Conservation (phyloP, 305 asterid species). For the Salvia sclarea region DNA sequence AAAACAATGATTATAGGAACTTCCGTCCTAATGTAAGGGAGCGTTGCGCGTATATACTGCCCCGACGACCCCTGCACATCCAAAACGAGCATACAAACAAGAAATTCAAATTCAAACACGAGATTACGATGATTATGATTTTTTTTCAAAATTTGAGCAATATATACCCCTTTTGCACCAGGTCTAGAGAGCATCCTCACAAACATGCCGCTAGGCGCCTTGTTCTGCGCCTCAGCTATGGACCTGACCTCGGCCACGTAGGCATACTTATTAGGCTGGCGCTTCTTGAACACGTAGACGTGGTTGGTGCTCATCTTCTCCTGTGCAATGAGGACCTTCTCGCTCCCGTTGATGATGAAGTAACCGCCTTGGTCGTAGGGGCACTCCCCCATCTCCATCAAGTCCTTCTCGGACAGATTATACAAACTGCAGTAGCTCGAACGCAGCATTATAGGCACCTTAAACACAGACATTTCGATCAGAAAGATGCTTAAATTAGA, state of each 20-base stretch:
- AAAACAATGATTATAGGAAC: conserved; percentile 83
- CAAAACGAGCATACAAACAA: not conserved
- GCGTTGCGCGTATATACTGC: conserved; percentile 86
- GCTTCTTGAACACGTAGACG: conserved; percentile 80
- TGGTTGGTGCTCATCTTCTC: conserved; percentile 95
- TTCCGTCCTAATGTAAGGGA: conserved; percentile 84
- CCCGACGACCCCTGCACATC: conserved; percentile 81
- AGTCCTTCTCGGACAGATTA: conserved; percentile 74
- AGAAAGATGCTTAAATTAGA: not conserved
- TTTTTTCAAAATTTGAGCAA: too few relatives aligned
- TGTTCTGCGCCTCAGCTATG: conserved; percentile 79
- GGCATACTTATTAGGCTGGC: conserved; percentile 92
- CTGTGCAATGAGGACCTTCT: conserved; percentile 88
- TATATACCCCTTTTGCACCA: conserved; percentile 80
- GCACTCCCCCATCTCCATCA: conserved; percentile 91
- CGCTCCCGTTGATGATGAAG: conserved; percentile 84
- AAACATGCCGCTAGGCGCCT: conserved; percentile 90
- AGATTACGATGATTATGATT: not conserved
- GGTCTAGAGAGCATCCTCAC: conserved; percentile 90
- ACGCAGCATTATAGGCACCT: conserved; percentile 91
- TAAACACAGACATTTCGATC: not conserved
- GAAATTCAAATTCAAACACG: not conserved
- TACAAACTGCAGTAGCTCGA: conserved; percentile 83
- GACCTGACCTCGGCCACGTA: conserved; percentile 83
- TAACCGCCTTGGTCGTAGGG: conserved; percentile 94